phyloP scores from a whole-genome alignment of 140 eudicot genomes.

The Senecio squalidus region DNA sequence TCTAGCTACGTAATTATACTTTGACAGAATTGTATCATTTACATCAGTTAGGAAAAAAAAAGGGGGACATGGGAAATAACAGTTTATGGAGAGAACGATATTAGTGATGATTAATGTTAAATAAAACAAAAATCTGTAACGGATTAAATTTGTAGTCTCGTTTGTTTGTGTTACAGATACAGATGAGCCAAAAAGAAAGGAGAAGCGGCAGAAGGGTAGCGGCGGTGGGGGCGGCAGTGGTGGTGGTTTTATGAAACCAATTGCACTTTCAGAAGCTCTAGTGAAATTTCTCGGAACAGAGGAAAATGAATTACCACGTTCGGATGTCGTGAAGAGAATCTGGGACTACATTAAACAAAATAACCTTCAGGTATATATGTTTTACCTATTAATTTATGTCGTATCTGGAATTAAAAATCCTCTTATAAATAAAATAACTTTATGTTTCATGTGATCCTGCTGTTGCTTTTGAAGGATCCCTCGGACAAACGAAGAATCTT shows the following conservation, averaged over 20 bases:
- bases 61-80: too few species aligned
- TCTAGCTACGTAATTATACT: background rate
- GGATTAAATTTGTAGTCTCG: background rate
- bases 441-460: background rate
- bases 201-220: slow-evolving; percentile 44
- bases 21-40: slow-evolving; percentile 1
- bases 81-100: too few species aligned
- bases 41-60: too few species aligned
- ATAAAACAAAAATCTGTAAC: background rate
- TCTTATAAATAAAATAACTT: background rate
- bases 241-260: slow-evolving; percentile 39
- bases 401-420: background rate
- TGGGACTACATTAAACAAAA: slow-evolving; percentile 71
- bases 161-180: slow-evolving; percentile 30
- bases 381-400: background rate
- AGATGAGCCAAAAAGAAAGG: slow-evolving; percentile 54
- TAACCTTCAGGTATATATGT: slow-evolving; percentile 36
- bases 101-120: background rate
- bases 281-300: slow-evolving; percentile 75
- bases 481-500: slow-evolving; percentile 69
- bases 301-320: slow-evolving; percentile 56
- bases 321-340: slow-evolving; percentile 64
- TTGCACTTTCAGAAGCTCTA: slow-evolving; percentile 61
- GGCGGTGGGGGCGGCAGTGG: slow-evolving; percentile 35
- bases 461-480: slow-evolving; percentile 71